phyloP scores from a whole-genome alignment of 1,284 basidiomycete species.

The Ceratobasidium theobromae region DNA sequence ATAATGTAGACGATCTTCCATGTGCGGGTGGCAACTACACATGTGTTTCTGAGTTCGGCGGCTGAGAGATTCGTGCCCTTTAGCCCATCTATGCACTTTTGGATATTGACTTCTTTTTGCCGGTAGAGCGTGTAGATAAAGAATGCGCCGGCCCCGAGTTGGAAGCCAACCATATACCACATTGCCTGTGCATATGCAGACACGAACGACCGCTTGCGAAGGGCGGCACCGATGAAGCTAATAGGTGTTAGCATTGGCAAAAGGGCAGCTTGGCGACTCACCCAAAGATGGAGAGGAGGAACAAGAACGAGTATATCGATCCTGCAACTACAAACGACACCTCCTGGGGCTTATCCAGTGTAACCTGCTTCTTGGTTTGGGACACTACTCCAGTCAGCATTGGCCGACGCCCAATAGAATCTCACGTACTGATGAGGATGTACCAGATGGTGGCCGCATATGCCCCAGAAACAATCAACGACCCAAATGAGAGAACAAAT shows the following conservation, averaged over 20 bases:
- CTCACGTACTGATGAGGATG: constrained; percentile 18
- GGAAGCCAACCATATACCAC: constrained; percentile 59
- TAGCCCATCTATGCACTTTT: constrained; percentile 9
- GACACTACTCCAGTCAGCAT: neutral
- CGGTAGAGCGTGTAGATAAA: constrained; percentile 57
- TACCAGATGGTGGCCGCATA: constrained; percentile 34
- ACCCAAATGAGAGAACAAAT: constrained; percentile 54
- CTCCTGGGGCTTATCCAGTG: constrained; percentile 29
- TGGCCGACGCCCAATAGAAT: neutral
- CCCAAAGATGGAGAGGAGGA: constrained; percentile 30
- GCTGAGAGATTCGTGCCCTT: constrained; percentile 2
- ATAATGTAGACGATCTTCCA: constrained; percentile 45
- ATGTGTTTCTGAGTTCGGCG: constrained; percentile 49
- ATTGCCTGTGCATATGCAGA: constrained; percentile 50
- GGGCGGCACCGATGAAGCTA: constrained; percentile 60
- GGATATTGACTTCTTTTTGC: constrained; percentile 45
- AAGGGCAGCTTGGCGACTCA: constrained; percentile 19
- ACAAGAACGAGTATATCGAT: constrained; percentile 24
- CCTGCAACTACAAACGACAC: constrained; percentile 30
- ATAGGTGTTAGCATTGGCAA: neutral
- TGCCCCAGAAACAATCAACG: constrained; percentile 54
- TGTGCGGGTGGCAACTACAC: constrained; percentile 48
- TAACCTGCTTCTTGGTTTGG: neutral
- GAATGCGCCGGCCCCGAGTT: constrained; percentile 51
- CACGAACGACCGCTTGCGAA: constrained; percentile 61